phyloP scores from a whole-genome alignment of 495 filamentous ascomycete genomes.

The Xylaria longipes region DNA sequence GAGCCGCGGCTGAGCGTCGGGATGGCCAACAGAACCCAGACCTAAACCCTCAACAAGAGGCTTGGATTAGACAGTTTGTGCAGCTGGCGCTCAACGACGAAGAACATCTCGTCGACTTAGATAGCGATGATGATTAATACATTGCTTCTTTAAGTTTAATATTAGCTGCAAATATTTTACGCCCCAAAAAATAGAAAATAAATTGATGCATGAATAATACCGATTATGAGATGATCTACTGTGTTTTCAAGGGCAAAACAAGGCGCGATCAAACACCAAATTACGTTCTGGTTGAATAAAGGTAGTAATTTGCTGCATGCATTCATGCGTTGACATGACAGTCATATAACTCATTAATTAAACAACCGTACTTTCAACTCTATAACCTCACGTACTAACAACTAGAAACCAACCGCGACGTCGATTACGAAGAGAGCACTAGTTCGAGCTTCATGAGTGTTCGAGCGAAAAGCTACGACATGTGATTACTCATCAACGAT shows the following conservation, averaged over 20 bases:
- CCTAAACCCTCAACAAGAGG: conserved; percentile 47
- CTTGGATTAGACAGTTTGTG: conserved; percentile 62
- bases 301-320: neutral
- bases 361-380: neutral
- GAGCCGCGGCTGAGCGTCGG: conserved; percentile 1
- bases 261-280: neutral
- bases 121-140: conserved; percentile 45
- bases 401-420: neutral
- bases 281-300: conserved; percentile 3
- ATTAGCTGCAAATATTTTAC: no score
- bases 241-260: neutral
- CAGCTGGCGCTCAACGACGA: conserved; percentile 59
- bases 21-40: conserved; percentile 17
- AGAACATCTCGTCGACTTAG: conserved; percentile 53
- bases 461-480: neutral
- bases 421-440: neutral
- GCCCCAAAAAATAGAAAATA: neutral
- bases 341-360: neutral
- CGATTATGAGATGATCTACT: conserved; percentile 2
- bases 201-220: neutral
- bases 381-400: neutral
- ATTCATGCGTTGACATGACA: neutral
- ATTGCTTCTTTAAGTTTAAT: neutral
- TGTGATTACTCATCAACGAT: neutral
- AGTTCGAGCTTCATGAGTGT: neutral